A percentile compares a stretch with the other conserved stretches of the same genome.
These are phyloP conservation scores for Colletotrichum higginsianum DNA, from an alignment of 2,329 filamentous ascomycete species.

Conservation along the genomic window DNA sequence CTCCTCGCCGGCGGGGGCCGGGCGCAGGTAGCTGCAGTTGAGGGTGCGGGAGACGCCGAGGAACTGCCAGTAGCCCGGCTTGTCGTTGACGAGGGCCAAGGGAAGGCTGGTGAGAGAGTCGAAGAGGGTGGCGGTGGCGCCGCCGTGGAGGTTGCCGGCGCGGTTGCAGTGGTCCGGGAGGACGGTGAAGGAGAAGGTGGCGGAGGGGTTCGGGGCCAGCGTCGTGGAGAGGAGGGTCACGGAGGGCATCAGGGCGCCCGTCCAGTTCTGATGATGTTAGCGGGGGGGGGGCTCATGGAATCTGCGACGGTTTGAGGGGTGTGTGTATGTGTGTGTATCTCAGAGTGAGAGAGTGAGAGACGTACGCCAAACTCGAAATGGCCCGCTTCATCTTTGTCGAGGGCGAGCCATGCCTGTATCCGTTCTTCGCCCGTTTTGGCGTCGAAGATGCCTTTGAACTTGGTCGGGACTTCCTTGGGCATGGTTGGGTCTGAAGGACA, in stretches of 20 bases:
- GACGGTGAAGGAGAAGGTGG: constrained; percentile 65
- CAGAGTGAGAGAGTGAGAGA: background rate
- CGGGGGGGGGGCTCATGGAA: background rate
- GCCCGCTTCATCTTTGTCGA: constrained; percentile 48
- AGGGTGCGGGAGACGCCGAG: constrained; percentile 77
- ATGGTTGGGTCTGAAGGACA: background rate
- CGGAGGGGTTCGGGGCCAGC: constrained; percentile 53
- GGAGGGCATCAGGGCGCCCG: constrained; percentile 57
- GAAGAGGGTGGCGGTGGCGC: constrained; percentile 76
- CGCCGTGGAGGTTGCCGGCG: constrained; percentile 71
- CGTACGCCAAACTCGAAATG: constrained; percentile 51
- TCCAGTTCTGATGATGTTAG: constrained; percentile 59
- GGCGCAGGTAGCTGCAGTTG: constrained; percentile 77
- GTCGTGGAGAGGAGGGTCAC: constrained; percentile 58
- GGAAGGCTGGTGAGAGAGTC: constrained; percentile 75
- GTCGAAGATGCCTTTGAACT: constrained; percentile 23
- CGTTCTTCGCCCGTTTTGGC: constrained; percentile 47
- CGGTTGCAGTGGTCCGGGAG: constrained; percentile 68
- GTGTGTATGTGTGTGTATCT: background rate
- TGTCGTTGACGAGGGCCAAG: constrained; percentile 66
- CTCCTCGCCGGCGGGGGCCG: constrained; percentile 66
- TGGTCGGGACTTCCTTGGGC: background rate
- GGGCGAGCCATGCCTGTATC: constrained; percentile 51
- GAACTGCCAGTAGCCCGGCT: constrained; percentile 72
- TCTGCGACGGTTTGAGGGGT: background rate